Conservation (phyloP, 208 protist species). For the Leishmania turanica region DNA sequence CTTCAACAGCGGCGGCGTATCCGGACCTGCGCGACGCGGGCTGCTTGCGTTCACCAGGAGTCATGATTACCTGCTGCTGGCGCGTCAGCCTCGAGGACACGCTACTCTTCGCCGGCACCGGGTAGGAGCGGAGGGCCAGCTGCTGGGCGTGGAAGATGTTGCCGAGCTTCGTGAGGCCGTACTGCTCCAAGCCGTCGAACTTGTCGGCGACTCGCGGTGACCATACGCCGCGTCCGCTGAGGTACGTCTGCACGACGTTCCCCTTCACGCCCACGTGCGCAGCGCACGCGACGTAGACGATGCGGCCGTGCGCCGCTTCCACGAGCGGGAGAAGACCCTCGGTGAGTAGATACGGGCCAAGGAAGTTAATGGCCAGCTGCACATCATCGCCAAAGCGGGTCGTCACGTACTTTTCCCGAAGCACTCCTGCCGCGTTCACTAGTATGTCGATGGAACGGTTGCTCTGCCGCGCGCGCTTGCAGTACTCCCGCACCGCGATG, state of each 20-base stretch:
- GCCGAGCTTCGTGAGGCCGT: constrained; percentile 87
- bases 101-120: constrained; percentile 18
- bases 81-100: constrained; percentile 16
- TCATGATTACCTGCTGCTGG: constrained; percentile 5
- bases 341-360: constrained; percentile 77
- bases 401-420: constrained; percentile 53
- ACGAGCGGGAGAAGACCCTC: constrained; percentile 83
- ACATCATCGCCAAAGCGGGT: constrained; percentile 79
- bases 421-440: constrained; percentile 75
- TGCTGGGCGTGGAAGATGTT: constrained; percentile 86
- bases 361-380: constrained; percentile 79
- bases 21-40: constrained; percentile 9
- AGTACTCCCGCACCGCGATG: constrained; percentile 75
- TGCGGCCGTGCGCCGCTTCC: constrained; percentile 50
- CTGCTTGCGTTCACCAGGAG: background rate
- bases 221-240: constrained; percentile 76
- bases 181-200: constrained; percentile 85
- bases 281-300: constrained; percentile 80
- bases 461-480: constrained; percentile 49
- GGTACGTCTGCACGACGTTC: constrained; percentile 61
- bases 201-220: constrained; percentile 53
- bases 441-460: constrained; percentile 57
- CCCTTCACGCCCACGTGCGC: constrained; percentile 67
- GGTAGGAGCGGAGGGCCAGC: constrained; percentile 70
- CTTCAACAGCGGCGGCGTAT: constrained; percentile 11